A percentile compares a stretch with the other conserved stretches of the same genome.
Conservation (phyloP, 1,284 basidiomycete genomes). For the Meripilus lineatus region DNA sequence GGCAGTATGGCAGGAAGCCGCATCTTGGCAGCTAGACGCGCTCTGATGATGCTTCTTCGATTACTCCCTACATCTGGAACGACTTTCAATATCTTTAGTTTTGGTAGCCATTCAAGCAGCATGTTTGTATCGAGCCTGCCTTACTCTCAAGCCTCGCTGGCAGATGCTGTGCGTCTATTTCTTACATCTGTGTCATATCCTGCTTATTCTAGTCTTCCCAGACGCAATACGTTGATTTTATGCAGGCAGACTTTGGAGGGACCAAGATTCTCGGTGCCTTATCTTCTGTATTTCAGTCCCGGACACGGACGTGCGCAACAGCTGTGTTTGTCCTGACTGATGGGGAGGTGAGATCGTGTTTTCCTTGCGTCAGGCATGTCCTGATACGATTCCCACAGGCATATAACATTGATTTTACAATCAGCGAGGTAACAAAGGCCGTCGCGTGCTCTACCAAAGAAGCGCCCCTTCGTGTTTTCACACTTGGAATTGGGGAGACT, state of each 20-base stretch:
- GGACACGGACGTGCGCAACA: no score
- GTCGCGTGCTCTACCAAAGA: slow-evolving; percentile 8
- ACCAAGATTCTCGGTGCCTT: no score
- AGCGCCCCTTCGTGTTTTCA: slow-evolving; percentile 43
- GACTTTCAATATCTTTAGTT: slow-evolving; percentile 47
- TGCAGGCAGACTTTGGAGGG: no score
- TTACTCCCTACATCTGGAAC: slow-evolving; percentile 35
- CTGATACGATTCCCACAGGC: slow-evolving; percentile 1
- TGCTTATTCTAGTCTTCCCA: no score
- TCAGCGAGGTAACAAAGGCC: slow-evolving; percentile 2
- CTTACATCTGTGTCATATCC: no score
- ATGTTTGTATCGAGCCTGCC: no score
- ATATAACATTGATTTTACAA: slow-evolving; percentile 4
- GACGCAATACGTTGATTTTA: no score
- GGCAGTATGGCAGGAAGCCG: slow-evolving; percentile 36
- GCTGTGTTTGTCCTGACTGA: no score
- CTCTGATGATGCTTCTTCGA: slow-evolving; percentile 34
- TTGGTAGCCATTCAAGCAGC: slow-evolving; percentile 33
- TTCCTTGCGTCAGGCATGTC: background rate
- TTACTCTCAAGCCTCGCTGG: no score
- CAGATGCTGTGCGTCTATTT: no score
- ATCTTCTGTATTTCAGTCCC: no score
- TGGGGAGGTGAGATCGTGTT: slow-evolving; percentile 9
- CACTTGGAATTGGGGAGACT: slow-evolving; percentile 47
- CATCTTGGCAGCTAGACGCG: slow-evolving; percentile 36